phyloP scores from a whole-genome alignment of 108 stramenopile genomes.

The Stephanodiscus triporus region DNA sequence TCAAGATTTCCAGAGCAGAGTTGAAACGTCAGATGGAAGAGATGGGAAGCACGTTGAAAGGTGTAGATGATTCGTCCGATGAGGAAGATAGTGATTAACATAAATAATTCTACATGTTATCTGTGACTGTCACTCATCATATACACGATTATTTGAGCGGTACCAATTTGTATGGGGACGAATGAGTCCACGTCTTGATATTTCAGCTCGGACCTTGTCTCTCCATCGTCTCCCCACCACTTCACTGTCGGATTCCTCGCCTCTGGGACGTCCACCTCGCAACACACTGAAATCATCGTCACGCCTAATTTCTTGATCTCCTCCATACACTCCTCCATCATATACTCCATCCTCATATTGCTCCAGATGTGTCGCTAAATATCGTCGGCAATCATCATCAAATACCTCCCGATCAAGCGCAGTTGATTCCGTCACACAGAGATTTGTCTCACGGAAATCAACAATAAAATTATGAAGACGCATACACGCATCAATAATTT shows the following conservation, averaged over 20 bases:
- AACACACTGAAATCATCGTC: not conserved
- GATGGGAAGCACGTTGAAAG: not conserved
- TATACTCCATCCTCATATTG: too few relatives aligned
- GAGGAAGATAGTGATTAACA: not conserved
- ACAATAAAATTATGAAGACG: conserved; percentile 22
- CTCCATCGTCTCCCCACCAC: not conserved
- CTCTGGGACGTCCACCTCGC: not conserved
- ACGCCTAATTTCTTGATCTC: not conserved
- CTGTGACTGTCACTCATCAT: not conserved
- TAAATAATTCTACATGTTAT: not conserved
- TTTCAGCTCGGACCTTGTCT: not conserved
- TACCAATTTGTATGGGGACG: conserved; percentile 1
- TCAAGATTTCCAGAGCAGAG: not conserved
- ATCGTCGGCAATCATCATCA: conserved; percentile 10
- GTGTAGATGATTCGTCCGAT: not conserved
- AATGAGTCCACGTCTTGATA: not conserved
- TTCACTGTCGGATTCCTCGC: not conserved
- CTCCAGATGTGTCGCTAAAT: not conserved
- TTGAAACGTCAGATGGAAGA: not conserved
- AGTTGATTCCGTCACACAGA: not conserved
- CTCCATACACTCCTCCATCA: conserved; percentile 1
- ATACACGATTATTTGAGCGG: not conserved
- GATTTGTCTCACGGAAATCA: conserved; percentile 11
- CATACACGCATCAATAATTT: conserved; percentile 35
- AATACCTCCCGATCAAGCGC: not conserved